phyloP scores from a whole-genome alignment of 345 rosid species.

The Balakata baccata region DNA sequence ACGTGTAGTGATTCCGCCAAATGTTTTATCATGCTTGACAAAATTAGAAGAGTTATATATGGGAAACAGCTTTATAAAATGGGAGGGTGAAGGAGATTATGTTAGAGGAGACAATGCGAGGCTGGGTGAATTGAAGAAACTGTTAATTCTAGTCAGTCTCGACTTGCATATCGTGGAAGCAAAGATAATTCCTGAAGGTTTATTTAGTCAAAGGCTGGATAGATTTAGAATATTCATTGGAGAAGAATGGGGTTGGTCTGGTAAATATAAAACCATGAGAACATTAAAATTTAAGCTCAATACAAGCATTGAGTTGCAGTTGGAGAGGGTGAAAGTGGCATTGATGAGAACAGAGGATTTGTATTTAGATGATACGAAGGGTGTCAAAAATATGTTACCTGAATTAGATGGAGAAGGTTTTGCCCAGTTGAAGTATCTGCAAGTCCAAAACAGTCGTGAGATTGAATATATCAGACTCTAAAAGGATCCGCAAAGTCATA shows the following conservation, averaged over 20 bases:
- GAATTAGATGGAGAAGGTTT: not conserved
- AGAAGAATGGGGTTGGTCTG: not conserved
- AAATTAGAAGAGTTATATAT: constrained; percentile 26
- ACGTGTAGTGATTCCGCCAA: constrained; percentile 20
- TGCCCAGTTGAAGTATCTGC: constrained; percentile 22
- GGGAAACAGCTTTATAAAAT: not conserved
- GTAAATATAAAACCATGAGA: not conserved
- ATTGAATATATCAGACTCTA: constrained; percentile 2
- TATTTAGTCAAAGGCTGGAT: not conserved
- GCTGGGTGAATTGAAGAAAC: constrained; percentile 15
- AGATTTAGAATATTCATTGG: constrained; percentile 22
- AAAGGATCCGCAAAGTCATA: not conserved
- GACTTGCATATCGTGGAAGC: constrained; percentile 11
- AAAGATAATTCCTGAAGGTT: constrained; percentile 3
- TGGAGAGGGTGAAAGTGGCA: not conserved
- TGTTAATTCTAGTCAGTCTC: not conserved
- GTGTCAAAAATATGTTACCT: too few species aligned
- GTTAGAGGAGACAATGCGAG: constrained; percentile 1
- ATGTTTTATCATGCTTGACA: constrained; percentile 14
- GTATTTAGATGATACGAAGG: not conserved
- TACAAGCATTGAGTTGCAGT: not conserved
- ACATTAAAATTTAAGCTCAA: constrained; percentile 8
- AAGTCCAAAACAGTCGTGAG: not conserved
- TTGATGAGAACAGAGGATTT: constrained; percentile 10
- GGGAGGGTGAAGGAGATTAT: constrained; percentile 5